Percentiles rank a stretch among this genome's conserved stretches.
These are phyloP conservation scores for Irpex rosettiformis DNA, from an alignment of 1,284 basidiomycete genomes.

Conservation along the genomic window DNA sequence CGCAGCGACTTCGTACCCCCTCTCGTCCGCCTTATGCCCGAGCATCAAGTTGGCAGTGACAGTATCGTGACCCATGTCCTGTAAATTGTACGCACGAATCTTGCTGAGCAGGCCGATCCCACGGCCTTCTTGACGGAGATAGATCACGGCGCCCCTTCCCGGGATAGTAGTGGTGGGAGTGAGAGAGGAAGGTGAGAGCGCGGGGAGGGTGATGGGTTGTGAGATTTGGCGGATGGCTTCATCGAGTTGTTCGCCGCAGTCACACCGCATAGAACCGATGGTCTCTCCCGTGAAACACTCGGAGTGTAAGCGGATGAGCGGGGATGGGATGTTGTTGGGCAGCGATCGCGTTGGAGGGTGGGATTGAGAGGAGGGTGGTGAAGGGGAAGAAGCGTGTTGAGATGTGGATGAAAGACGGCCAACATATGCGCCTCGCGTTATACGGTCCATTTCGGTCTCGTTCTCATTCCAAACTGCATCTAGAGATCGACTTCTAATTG, in stretches of 20 bases:
- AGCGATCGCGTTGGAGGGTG: slow-evolving; percentile 18
- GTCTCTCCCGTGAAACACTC: slow-evolving; percentile 99
- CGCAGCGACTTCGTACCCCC: slow-evolving; percentile 89
- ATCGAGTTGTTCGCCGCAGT: slow-evolving; percentile 98
- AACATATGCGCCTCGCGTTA: slow-evolving; percentile 92
- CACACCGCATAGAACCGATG: slow-evolving; percentile 97
- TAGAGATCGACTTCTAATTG: slow-evolving; percentile 80
- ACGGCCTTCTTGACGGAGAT: slow-evolving; percentile 97
- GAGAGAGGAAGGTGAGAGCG: slow-evolving; percentile 20
- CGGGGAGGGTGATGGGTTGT: slow-evolving; percentile 55
- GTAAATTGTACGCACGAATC: slow-evolving; percentile 96
- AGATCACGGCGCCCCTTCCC: slow-evolving; percentile 92
- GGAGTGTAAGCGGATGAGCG: slow-evolving; percentile 94
- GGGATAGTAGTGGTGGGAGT: slow-evolving; percentile 46
- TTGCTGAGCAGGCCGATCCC: slow-evolving; percentile 97
- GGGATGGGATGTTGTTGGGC: slow-evolving; percentile 54
- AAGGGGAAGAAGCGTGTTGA: slow-evolving; percentile 42
- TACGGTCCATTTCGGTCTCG: slow-evolving; percentile 93
- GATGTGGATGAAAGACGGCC: slow-evolving; percentile 70
- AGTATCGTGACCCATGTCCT: slow-evolving; percentile 97
- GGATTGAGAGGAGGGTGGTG: slow-evolving; percentile 25
- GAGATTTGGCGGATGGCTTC: slow-evolving; percentile 94
- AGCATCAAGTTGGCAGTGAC: slow-evolving; percentile 96
- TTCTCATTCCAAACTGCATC: slow-evolving; percentile 84
- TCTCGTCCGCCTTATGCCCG: slow-evolving; percentile 92